These are phyloP conservation scores for Ustilago trichophora DNA, from an alignment of 1,284 basidiomycete species.

Conservation along the genomic window DNA sequence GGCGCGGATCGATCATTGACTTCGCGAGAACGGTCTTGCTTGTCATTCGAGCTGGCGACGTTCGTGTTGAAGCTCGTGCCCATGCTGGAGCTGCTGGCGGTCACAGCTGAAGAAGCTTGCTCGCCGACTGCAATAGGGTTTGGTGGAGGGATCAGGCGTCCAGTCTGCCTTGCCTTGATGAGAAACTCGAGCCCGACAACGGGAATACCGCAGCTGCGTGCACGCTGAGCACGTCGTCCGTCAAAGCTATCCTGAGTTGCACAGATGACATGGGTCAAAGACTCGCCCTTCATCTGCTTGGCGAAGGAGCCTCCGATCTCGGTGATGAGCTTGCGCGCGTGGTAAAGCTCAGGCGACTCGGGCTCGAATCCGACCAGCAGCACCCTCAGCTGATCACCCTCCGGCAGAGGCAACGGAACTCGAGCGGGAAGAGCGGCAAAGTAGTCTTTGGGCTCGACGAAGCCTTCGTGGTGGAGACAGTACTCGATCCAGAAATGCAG, in stretches of 20 bases:
- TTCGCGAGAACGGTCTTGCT: background rate
- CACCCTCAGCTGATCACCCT: constrained; percentile 20
- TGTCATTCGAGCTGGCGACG: background rate
- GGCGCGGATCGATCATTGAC: background rate
- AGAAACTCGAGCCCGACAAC: constrained; percentile 41
- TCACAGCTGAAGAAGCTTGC: background rate
- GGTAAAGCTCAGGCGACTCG: constrained; percentile 48
- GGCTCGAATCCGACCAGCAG: constrained; percentile 44
- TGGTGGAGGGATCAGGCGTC: constrained; percentile 19
- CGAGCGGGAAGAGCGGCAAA: constrained; percentile 43
- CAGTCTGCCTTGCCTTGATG: constrained; percentile 21
- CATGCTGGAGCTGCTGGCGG: constrained; percentile 9
- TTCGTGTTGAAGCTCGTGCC: constrained; percentile 1
- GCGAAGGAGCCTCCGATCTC: constrained; percentile 40
- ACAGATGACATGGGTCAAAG: constrained; percentile 48
- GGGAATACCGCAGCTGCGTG: constrained; percentile 32
- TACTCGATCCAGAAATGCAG: constrained; percentile 59
- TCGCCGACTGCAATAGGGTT: constrained; percentile 4
- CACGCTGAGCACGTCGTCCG: constrained; percentile 26
- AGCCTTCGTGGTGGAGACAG: constrained; percentile 47
- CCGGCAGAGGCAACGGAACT: constrained; percentile 31
- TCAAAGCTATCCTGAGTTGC: constrained; percentile 22
- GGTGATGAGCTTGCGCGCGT: constrained; percentile 39
- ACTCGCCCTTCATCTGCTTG: constrained; percentile 31
- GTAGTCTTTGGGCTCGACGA: constrained; percentile 39